A percentile compares a stretch with the other conserved stretches of the same genome.
phyloP scores from a whole-genome alignment of 805 yeast genomes.

The Candida easanensis region DNA sequence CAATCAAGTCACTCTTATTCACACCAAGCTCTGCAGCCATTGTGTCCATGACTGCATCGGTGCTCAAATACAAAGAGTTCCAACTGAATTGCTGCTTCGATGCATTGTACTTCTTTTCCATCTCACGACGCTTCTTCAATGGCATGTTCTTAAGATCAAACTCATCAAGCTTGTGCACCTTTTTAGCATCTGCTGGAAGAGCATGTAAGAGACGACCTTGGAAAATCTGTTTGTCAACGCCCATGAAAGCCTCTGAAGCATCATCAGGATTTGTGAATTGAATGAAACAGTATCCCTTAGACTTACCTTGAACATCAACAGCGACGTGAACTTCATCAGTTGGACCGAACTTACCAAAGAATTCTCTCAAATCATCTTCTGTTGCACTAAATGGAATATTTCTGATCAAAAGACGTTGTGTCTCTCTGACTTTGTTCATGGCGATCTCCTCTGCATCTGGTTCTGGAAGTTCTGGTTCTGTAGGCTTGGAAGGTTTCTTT shows the following conservation, averaged over 20 bases:
- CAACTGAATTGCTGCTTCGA: slow-evolving; percentile 85
- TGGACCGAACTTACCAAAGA: slow-evolving; percentile 67
- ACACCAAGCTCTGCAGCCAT: slow-evolving; percentile 85
- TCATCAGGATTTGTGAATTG: slow-evolving; percentile 64
- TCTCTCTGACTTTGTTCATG: slow-evolving; percentile 50
- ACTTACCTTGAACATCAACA: slow-evolving; percentile 80
- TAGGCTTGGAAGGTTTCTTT: slow-evolving; percentile 17
- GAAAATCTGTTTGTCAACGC: slow-evolving; percentile 82
- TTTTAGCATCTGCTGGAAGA: slow-evolving; percentile 79
- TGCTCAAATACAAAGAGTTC: slow-evolving; percentile 90
- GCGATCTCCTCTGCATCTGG: slow-evolving; percentile 39
- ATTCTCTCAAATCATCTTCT: slow-evolving; percentile 68
- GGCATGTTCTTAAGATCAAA: slow-evolving; percentile 90
- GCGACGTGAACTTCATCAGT: slow-evolving; percentile 92
- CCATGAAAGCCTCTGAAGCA: slow-evolving; percentile 73
- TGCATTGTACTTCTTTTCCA: slow-evolving; percentile 82
- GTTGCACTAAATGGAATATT: slow-evolving; percentile 77
- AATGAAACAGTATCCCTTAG: slow-evolving; percentile 91
- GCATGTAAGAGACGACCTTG: slow-evolving; percentile 93
- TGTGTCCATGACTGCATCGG: slow-evolving; percentile 87
- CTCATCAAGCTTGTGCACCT: slow-evolving; percentile 82
- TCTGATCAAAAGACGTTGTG: slow-evolving; percentile 85
- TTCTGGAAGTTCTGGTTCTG: slow-evolving; percentile 23
- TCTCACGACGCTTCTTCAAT: slow-evolving; percentile 82
- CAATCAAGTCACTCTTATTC: slow-evolving; percentile 76